These are phyloP conservation scores for Kazachstania taianensis DNA, from an alignment of 805 yeast species.

Conservation along the genomic window DNA sequence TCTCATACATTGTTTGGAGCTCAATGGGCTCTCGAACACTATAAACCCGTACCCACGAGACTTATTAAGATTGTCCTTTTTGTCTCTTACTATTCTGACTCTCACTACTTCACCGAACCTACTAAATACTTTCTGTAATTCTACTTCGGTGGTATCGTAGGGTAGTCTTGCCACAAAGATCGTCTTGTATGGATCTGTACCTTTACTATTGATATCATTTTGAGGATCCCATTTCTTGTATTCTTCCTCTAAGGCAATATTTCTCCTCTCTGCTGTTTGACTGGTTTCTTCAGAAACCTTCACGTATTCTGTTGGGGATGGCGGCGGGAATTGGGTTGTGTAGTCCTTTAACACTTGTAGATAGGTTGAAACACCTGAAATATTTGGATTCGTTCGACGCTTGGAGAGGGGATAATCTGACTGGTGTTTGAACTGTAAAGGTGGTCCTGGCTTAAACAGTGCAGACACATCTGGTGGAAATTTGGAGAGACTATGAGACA, in stretches of 20 bases:
- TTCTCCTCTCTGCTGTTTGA: conserved; percentile 11
- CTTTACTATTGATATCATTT: conserved; percentile 44
- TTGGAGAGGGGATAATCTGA: conserved; percentile 39
- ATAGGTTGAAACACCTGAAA: conserved; percentile 38
- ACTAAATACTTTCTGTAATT: conserved; percentile 50
- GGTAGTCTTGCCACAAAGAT: conserved; percentile 68
- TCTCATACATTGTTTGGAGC: conserved; percentile 51
- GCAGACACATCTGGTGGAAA: conserved; percentile 33
- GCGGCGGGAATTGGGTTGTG: conserved; percentile 20
- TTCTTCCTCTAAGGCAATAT: conserved; percentile 30
- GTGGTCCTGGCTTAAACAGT: conserved; percentile 44
- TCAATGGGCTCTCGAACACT: conserved; percentile 50
- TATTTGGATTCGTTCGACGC: conserved; percentile 35
- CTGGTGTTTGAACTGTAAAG: conserved; percentile 40
- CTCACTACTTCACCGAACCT: conserved; percentile 64
- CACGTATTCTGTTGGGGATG: conserved; percentile 19
- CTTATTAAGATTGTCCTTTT: conserved; percentile 31
- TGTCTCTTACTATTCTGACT: conserved; percentile 47
- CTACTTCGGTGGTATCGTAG: conserved; percentile 55
- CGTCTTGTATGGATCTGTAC: conserved; percentile 65
- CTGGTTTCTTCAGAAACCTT: conserved; percentile 20
- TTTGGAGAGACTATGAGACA: conserved; percentile 26
- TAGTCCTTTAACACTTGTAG: conserved; percentile 21
- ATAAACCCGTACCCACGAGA: conserved; percentile 82
- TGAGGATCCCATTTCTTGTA: conserved; percentile 43